Evolutionary conservation across 495 filamentous ascomycete species (phyloP).

Genomic region (Cercophora sp.): DNA sequence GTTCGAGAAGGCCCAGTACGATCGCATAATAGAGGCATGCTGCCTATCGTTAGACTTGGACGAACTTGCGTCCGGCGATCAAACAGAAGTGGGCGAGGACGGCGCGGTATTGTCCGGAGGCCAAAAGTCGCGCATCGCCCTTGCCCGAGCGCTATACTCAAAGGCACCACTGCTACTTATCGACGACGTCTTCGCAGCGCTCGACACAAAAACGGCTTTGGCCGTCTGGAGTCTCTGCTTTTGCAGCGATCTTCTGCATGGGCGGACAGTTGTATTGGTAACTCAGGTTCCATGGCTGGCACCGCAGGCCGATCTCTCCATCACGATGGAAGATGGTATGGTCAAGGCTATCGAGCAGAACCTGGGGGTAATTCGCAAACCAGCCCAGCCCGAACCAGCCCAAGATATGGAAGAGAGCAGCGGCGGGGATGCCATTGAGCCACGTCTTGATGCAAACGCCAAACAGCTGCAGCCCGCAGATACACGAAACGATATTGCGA

Average conservation of each 20-base stretch:
- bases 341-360: constrained; percentile 33
- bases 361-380: constrained; percentile 30
- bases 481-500: constrained; percentile 12
- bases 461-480: not conserved
- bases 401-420: too few relatives aligned
- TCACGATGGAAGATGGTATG: constrained; percentile 40
- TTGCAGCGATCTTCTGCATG: constrained; percentile 45
- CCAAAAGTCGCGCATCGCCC: constrained; percentile 64
- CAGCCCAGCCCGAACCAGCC: constrained; percentile 18
- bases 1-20: constrained; percentile 46
- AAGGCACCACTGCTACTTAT: constrained; percentile 58
- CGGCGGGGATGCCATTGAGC: constrained; percentile 18
- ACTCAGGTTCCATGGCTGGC: constrained; percentile 43
- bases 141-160: constrained; percentile 68
- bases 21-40: constrained; percentile 61
- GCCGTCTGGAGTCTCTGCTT: constrained; percentile 48
- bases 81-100: constrained; percentile 64
- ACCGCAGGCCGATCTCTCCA: constrained; percentile 41
- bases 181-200: constrained; percentile 67
- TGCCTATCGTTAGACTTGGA: constrained; percentile 58
- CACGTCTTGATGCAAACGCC: constrained; percentile 4
- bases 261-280: constrained; percentile 35
- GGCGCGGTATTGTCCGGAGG: constrained; percentile 67
- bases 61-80: constrained; percentile 41
- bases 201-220: constrained; percentile 48